These are phyloP conservation scores for Schizophyllum commune DNA, from an alignment of 1,284 basidiomycete species.

Conservation along the genomic window DNA sequence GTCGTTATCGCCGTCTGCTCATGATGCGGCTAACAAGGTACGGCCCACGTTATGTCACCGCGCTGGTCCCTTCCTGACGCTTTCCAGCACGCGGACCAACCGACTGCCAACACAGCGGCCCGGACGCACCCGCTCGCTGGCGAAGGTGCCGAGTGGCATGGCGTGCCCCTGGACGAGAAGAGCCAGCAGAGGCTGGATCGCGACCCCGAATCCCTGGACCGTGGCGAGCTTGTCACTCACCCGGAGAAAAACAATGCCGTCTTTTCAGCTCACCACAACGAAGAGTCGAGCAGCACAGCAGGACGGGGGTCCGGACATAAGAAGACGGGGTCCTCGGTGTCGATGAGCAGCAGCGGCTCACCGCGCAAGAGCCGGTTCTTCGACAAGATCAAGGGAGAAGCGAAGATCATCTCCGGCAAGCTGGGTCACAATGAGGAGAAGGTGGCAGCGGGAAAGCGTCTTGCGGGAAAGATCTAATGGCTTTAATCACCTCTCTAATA, in stretches of 20 bases:
- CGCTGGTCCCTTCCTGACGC: not conserved
- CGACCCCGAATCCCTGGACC: not conserved
- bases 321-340: not conserved
- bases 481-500: not conserved
- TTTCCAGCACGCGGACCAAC: not conserved
- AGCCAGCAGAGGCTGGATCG: constrained; percentile 5
- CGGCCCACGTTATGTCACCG: not conserved
- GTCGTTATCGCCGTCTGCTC: not conserved
- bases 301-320: not conserved
- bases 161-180: constrained; percentile 3
- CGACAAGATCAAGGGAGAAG: constrained; percentile 46
- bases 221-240: not conserved
- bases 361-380: constrained; percentile 32
- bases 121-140: constrained; percentile 9
- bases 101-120: constrained; percentile 5
- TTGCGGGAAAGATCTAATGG: constrained; percentile 21
- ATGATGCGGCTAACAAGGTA: not conserved
- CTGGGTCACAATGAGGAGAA: constrained; percentile 38
- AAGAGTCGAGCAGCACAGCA: not conserved
- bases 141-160: not conserved
- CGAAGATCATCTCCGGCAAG: constrained; percentile 44
- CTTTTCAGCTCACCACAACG: not conserved
- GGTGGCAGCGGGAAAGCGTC: constrained; percentile 36
- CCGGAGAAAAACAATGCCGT: not conserved
- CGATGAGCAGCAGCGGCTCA: not conserved